These are phyloP conservation scores for Steccherinum ochraceum DNA, from an alignment of 768 basidiomycete genomes.

Conservation along the genomic window DNA sequence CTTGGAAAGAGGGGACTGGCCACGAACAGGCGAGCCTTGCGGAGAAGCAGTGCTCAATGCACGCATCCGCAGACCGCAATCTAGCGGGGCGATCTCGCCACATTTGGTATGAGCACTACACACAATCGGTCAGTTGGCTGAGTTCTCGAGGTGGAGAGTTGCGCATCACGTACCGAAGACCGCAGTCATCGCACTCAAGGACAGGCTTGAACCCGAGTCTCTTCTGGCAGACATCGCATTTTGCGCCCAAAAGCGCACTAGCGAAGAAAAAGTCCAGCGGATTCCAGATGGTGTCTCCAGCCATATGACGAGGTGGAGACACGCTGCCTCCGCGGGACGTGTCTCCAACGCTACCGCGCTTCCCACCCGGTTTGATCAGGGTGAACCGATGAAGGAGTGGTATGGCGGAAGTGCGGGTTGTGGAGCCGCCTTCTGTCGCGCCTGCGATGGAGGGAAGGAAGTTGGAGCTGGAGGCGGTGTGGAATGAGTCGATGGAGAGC, in stretches of 20 bases:
- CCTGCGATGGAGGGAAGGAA: constrained; percentile 42
- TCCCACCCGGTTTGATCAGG: constrained; percentile 72
- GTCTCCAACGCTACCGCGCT: constrained; percentile 28
- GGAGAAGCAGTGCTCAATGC: not conserved
- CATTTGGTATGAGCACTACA: constrained; percentile 80
- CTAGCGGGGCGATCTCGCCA: constrained; percentile 72
- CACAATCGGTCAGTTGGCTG: constrained; percentile 1
- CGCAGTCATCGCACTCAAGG: constrained; percentile 87
- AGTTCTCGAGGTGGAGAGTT: constrained; percentile 1
- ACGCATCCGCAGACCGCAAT: constrained; percentile 59
- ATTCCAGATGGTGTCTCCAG: constrained; percentile 50
- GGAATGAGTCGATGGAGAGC: constrained; percentile 55
- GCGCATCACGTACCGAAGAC: constrained; percentile 45
- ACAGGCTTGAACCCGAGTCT: constrained; percentile 82
- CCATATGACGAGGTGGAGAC: constrained; percentile 22
- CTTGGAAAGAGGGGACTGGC: not conserved
- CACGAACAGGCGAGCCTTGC: not conserved
- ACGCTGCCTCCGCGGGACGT: constrained; percentile 24
- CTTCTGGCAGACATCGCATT: constrained; percentile 80
- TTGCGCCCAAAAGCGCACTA: constrained; percentile 62
- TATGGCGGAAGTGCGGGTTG: constrained; percentile 42
- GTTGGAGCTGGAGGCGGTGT: constrained; percentile 47
- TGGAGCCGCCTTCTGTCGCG: constrained; percentile 76
- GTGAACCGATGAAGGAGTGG: constrained; percentile 81
- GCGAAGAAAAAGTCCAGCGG: constrained; percentile 77